A percentile compares a stretch with the other conserved stretches of the same genome.
Conservation (phyloP, 257 asterid species). For the Vinca minor region DNA sequence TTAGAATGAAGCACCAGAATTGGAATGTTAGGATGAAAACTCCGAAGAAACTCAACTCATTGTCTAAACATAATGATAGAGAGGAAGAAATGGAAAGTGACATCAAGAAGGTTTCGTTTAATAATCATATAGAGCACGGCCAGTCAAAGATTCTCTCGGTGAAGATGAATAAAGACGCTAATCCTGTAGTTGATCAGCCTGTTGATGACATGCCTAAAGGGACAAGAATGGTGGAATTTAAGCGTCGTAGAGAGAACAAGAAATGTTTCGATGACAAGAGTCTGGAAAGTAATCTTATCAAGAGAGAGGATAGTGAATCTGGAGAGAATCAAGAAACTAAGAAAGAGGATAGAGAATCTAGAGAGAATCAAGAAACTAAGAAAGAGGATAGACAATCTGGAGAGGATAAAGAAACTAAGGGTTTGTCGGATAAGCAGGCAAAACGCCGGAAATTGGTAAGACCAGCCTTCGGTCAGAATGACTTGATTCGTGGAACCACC, state of each 20-base stretch:
- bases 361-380: too few species aligned
- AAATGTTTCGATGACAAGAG: slow-evolving; percentile 24
- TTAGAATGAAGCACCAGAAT: slow-evolving; percentile 25
- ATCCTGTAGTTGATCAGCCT: slow-evolving; percentile 18
- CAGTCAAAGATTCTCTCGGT: slow-evolving; percentile 2
- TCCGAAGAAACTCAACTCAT: slow-evolving; percentile 21
- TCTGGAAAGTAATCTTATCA: not conserved
- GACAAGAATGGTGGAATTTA: slow-evolving; percentile 52
- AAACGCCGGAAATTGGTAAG: slow-evolving; percentile 57
- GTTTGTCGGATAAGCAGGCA: slow-evolving; percentile 18
- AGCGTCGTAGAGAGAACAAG: slow-evolving; percentile 47
- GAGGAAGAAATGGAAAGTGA: slow-evolving; percentile 15
- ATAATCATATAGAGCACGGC: slow-evolving; percentile 13
- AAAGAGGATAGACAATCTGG: slow-evolving; percentile 2
- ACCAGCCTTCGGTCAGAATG: slow-evolving; percentile 35
- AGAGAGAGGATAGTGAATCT: slow-evolving; percentile 11
- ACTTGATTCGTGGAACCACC: slow-evolving; percentile 12
- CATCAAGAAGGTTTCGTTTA: slow-evolving; percentile 20
- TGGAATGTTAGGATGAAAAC: slow-evolving; percentile 24
- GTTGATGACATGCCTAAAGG: slow-evolving; percentile 34
- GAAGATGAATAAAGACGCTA: slow-evolving; percentile 21
- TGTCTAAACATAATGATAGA: slow-evolving; percentile 15
- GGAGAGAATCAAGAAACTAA: slow-evolving; percentile 19
- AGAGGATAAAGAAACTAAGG: slow-evolving; percentile 25
- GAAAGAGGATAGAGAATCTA: slow-evolving; percentile 6